These are phyloP conservation scores for Cyberlindnera euphorbiiphila DNA, from an alignment of 805 yeast genomes.

Conservation along the genomic window DNA sequence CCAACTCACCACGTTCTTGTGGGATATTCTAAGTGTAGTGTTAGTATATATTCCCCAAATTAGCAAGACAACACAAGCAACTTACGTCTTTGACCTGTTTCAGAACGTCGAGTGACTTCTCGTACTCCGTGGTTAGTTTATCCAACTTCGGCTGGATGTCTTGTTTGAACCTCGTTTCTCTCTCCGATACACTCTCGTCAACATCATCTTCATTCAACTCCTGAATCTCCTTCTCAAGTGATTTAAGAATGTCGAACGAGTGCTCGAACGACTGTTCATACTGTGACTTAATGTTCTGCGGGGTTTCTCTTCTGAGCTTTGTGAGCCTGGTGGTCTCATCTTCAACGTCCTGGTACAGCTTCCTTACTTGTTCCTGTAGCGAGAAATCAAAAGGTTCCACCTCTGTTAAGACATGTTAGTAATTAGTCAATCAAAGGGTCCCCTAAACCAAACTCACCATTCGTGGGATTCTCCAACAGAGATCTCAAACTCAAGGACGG, in stretches of 20 bases:
- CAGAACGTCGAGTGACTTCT: constrained; percentile 14
- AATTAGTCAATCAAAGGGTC: too few relatives aligned
- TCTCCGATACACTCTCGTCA: constrained; percentile 5
- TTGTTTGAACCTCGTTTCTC: constrained; percentile 3
- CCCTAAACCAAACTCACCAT: constrained; percentile 22
- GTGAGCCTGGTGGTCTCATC: constrained; percentile 56
- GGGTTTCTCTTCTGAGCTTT: constrained; percentile 49
- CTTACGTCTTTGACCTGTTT: constrained; percentile 23
- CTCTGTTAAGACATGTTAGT: constrained; percentile 28
- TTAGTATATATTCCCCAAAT: constrained; percentile 4
- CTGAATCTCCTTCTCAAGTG: constrained; percentile 24
- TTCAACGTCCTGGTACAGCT: constrained; percentile 57
- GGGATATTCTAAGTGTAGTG: constrained; percentile 23
- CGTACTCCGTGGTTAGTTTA: constrained; percentile 18
- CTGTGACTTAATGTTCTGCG: constrained; percentile 36
- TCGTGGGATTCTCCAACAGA: constrained; percentile 22
- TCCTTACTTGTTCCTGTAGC: constrained; percentile 55
- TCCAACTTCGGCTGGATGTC: constrained; percentile 11
- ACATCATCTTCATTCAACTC: constrained; percentile 14
- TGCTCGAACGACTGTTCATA: constrained; percentile 38
- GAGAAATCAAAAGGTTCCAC: constrained; percentile 71
- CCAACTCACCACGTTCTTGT: constrained; percentile 25
- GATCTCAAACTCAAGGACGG: constrained; percentile 25
- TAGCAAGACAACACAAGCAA: too few relatives aligned
- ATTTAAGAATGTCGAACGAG: constrained; percentile 26